These are phyloP conservation scores for Seminavis robusta DNA, from an alignment of 108 stramenopile species.

Conservation along the genomic window DNA sequence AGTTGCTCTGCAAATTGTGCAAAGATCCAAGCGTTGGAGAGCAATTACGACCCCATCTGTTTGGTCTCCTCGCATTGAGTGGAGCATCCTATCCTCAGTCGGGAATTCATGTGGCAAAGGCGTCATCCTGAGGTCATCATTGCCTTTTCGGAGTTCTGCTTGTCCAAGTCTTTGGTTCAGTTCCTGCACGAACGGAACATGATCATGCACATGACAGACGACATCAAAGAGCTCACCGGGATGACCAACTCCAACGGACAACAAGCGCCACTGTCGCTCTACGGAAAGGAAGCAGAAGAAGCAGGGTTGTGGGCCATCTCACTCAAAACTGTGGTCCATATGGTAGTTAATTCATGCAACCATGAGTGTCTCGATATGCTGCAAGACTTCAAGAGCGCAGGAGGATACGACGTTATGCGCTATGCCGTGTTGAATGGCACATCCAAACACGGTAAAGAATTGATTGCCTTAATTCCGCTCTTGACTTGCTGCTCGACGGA, in stretches of 20 bases:
- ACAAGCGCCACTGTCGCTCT: background rate
- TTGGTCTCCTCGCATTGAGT: constrained; percentile 84
- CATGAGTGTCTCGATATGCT: constrained; percentile 73
- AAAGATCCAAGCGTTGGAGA: constrained; percentile 83
- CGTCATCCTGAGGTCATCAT: constrained; percentile 84
- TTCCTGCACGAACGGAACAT: constrained; percentile 92
- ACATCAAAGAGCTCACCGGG: constrained; percentile 86
- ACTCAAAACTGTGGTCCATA: constrained; percentile 67
- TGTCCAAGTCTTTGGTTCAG: constrained; percentile 83
- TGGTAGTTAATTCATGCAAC: constrained; percentile 71
- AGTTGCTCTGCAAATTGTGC: constrained; percentile 80
- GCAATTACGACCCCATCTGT: constrained; percentile 89
- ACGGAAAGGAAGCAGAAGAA: constrained; percentile 63
- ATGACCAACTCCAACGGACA: constrained; percentile 28
- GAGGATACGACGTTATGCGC: constrained; percentile 81
- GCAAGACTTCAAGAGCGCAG: constrained; percentile 85
- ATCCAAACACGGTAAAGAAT: constrained; percentile 57
- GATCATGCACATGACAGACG: constrained; percentile 93
- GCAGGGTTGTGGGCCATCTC: constrained; percentile 86
- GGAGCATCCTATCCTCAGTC: constrained; percentile 84
- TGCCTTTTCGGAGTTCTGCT: constrained; percentile 73
- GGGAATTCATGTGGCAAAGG: constrained; percentile 84
- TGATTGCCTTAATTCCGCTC: constrained; percentile 72
- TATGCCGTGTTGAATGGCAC: constrained; percentile 72
- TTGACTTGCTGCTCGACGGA: constrained; percentile 58